These are phyloP conservation scores for Basipetospora chlamydospora DNA, from an alignment of 2,329 filamentous ascomycete species.

Conservation along the genomic window DNA sequence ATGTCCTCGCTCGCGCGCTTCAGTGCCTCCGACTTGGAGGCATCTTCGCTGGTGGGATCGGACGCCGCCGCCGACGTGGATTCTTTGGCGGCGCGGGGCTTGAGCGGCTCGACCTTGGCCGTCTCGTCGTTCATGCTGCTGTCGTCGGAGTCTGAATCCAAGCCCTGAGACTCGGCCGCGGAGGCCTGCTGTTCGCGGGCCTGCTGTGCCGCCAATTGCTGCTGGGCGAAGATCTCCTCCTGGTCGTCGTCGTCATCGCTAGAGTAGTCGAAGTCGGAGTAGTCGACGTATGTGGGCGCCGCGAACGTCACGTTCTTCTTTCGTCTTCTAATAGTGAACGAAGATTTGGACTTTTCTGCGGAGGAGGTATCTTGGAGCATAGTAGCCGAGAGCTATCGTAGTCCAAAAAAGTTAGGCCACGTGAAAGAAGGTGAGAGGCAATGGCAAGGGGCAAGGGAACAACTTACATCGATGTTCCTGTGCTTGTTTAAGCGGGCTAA, in stretches of 20 bases:
- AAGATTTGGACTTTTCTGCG: conserved; percentile 65
- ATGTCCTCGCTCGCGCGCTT: conserved; percentile 49
- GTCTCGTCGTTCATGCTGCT: conserved; percentile 30
- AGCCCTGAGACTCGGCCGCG: conserved; percentile 12
- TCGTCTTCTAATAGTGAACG: conserved; percentile 71
- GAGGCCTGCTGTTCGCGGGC: conserved; percentile 15
- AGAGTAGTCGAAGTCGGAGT: conserved; percentile 76
- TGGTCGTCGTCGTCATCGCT: conserved; percentile 51
- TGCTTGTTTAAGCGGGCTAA: conserved; percentile 93
- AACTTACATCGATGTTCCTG: conserved; percentile 82
- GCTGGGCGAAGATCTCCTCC: conserved; percentile 27
- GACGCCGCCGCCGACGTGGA: conserved; percentile 18
- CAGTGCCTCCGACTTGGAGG: conserved; percentile 10
- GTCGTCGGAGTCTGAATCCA: conserved; percentile 11
- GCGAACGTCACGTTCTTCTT: conserved; percentile 79
- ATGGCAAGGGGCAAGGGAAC: no score
- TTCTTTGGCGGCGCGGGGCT: conserved; percentile 29
- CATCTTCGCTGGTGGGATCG: conserved; percentile 11
- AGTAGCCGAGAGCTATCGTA: conserved; percentile 39
- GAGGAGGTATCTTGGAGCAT: conserved; percentile 42
- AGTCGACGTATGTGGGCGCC: conserved; percentile 74
- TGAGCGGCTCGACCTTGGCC: conserved; percentile 41
- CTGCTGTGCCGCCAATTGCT: conserved; percentile 17
- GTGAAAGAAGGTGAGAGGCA: background rate
- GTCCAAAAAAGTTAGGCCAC: conserved; percentile 13